Evolutionary conservation across 768 basidiomycete genomes (phyloP), one percentile per base, ranked within the genome.

Genomic region (Leccinum arenicola): DNA sequence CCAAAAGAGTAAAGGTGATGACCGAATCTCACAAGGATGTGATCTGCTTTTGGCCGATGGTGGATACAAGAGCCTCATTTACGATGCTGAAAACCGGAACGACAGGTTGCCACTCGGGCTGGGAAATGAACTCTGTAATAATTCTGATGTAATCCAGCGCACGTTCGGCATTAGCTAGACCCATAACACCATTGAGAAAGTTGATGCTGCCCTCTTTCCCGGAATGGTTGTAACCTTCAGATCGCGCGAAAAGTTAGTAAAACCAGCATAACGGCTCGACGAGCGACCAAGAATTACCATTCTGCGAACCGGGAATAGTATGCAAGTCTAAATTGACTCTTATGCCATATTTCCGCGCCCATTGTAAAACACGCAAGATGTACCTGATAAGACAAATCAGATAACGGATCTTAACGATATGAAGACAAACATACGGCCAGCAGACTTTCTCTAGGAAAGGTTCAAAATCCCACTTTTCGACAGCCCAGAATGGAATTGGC

Each of bases 301-400:
- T 91, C 66, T 91, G 90, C 50, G 84, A 85, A 45, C 93, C 93
- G 31, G 93, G 92, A 25, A 87, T 78, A 4, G 89, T 80, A 70
- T 92, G 90, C 35, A 93, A 73, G 74, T 95, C 94, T 12, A 95
- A 76, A 66, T 84, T 84, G 55, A 95, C 84, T 29, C 93, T 81
- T n/a, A 95, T 64, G 1, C 93, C 93, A 70, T 95, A 95, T 73
- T 97, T 95, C 52, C 93, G 80, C 14, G 86, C 87, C 94, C 94
- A 97, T 3, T 78, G 80, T 40, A 95, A 75, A 25, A 88, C 80
- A 47, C 84, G 84, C 19, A 92, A 74, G 73, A 91, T 84, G 74
- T 94, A 93, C 61, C 84, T 86, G 63, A 38, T 25, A 36, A 54
- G 29, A 51, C 25, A 1, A 25, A 57, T 65, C 25, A 62, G 47